Percentiles rank a stretch among this genome's conserved stretches.
These are phyloP conservation scores for Pyrenophora tritici-repentis DNA, from an alignment of 2,329 filamentous ascomycete species.

Conservation along the genomic window DNA sequence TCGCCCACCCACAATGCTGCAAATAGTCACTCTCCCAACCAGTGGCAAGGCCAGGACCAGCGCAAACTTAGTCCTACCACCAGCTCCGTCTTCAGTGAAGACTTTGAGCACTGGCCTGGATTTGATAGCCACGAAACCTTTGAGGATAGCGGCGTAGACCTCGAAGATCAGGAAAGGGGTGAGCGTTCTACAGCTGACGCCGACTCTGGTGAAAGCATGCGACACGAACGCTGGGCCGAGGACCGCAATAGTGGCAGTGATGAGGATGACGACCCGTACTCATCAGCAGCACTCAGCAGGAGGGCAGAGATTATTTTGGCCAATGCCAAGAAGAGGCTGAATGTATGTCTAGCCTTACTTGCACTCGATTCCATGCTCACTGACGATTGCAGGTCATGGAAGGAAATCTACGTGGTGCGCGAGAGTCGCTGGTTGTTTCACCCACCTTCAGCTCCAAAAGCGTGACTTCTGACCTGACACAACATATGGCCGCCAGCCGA, in stretches of 20 bases:
- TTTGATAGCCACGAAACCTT: constrained; percentile 39
- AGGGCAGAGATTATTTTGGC: constrained; percentile 88
- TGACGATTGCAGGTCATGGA: constrained; percentile 77
- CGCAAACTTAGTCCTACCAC: constrained; percentile 41
- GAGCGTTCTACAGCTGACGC: constrained; percentile 38
- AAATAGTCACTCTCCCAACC: constrained; percentile 17
- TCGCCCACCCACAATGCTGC: constrained; percentile 40
- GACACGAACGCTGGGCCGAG: constrained; percentile 40
- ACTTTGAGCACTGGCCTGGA: constrained; percentile 50
- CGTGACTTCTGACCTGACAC: constrained; percentile 38
- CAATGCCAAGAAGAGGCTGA: constrained; percentile 87
- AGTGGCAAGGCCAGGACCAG: constrained; percentile 27
- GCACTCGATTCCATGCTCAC: constrained; percentile 13
- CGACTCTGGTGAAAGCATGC: constrained; percentile 46
- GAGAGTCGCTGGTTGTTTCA: constrained; percentile 65
- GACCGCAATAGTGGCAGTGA: constrained; percentile 50
- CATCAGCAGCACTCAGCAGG: constrained; percentile 63
- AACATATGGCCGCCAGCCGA: constrained; percentile 41
- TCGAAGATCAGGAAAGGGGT: constrained; percentile 41
- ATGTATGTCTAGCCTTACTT: constrained; percentile 60
- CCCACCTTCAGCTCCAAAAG: constrained; percentile 55
- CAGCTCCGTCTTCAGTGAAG: constrained; percentile 53
- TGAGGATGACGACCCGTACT: constrained; percentile 65
- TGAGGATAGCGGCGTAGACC: constrained; percentile 43
- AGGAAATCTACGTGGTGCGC: constrained; percentile 80